Evolutionary conservation across 108 stramenopile species (phyloP).

Genomic region (Nitzschia sp.): DNA sequence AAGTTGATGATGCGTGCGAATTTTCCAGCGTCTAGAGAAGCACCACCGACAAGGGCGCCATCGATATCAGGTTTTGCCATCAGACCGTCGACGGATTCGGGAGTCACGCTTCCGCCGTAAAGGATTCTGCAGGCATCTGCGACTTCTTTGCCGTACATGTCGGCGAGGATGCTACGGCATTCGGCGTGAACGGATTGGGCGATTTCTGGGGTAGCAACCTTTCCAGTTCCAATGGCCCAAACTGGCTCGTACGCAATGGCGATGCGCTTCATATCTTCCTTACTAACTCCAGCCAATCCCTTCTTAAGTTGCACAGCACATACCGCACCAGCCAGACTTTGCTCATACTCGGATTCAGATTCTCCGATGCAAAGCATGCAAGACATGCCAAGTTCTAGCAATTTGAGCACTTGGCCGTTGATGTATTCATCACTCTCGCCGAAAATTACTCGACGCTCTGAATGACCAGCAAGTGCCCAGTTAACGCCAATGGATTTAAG

Average conservation of each 20-base stretch:
- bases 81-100: slow-evolving; percentile 92
- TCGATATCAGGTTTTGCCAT: slow-evolving; percentile 95
- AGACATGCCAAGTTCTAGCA: slow-evolving; percentile 89
- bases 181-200: slow-evolving; percentile 86
- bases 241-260: slow-evolving; percentile 97
- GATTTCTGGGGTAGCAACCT: slow-evolving; percentile 80
- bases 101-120: slow-evolving; percentile 95
- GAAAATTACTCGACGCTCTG: slow-evolving; percentile 94
- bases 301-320: slow-evolving; percentile 91
- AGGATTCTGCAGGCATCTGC: slow-evolving; percentile 87
- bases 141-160: slow-evolving; percentile 81
- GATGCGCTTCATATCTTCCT: slow-evolving; percentile 84
- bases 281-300: slow-evolving; percentile 77
- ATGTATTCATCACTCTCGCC: slow-evolving; percentile 94
- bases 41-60: slow-evolving; percentile 96
- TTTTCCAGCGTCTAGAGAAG: slow-evolving; percentile 88
- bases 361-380: slow-evolving; percentile 98
- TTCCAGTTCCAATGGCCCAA: slow-evolving; percentile 97
- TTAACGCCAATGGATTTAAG: slow-evolving; percentile 83
- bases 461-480: slow-evolving; percentile 96
- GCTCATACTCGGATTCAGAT: slow-evolving; percentile 90
- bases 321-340: slow-evolving; percentile 87
- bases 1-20: slow-evolving; percentile 95
- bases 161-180: slow-evolving; percentile 77
- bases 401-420: slow-evolving; percentile 86